A percentile compares a stretch with the other conserved stretches of the same genome.
Evolutionary conservation across 2,329 filamentous ascomycete species (phyloP).

Genomic region (Cercospora sp.): DNA sequence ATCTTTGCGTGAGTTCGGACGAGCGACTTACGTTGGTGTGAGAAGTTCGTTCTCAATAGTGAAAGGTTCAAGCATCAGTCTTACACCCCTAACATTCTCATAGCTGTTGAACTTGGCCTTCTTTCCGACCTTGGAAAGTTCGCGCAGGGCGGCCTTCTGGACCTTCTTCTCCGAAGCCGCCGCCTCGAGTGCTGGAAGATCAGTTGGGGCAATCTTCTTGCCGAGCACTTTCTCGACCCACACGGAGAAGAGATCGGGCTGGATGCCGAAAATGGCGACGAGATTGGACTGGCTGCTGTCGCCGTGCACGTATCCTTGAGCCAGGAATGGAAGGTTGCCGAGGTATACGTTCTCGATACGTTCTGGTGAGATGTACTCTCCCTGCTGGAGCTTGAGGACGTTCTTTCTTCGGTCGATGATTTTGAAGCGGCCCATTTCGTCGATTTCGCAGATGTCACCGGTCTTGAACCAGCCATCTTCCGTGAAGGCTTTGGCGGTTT

Average conservation of each 20-base stretch:
- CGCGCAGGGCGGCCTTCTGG: constrained; percentile 70
- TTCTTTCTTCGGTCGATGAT: constrained; percentile 99
- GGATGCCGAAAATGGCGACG: constrained; percentile 84
- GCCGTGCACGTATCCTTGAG: constrained; percentile 85
- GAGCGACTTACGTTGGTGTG: constrained; percentile 74
- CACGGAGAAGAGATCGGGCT: constrained; percentile 77
- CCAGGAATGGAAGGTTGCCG: constrained; percentile 74
- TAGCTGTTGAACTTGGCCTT: constrained; percentile 89
- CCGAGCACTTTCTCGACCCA: constrained; percentile 78
- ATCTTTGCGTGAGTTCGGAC: background rate
- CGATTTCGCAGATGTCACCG: constrained; percentile 84
- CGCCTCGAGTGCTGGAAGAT: constrained; percentile 66
- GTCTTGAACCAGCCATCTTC: constrained; percentile 96
- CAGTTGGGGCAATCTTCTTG: constrained; percentile 59
- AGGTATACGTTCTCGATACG: constrained; percentile 94
- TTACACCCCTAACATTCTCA: constrained; percentile 74
- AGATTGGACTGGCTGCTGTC: constrained; percentile 79
- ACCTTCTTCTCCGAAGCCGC: constrained; percentile 70
- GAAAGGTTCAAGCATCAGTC: constrained; percentile 84
- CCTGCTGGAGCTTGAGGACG: constrained; percentile 95
- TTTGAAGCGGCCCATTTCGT: constrained; percentile 80
- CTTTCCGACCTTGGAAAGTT: constrained; percentile 75
- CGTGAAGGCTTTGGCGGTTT: constrained; percentile 80
- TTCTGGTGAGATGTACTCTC: constrained; percentile 97
- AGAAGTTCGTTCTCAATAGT: constrained; percentile 87